Percentiles rank a stretch among this genome's conserved stretches.
Conservation (phyloP, 768 basidiomycete species). For the Suillus plorans region DNA sequence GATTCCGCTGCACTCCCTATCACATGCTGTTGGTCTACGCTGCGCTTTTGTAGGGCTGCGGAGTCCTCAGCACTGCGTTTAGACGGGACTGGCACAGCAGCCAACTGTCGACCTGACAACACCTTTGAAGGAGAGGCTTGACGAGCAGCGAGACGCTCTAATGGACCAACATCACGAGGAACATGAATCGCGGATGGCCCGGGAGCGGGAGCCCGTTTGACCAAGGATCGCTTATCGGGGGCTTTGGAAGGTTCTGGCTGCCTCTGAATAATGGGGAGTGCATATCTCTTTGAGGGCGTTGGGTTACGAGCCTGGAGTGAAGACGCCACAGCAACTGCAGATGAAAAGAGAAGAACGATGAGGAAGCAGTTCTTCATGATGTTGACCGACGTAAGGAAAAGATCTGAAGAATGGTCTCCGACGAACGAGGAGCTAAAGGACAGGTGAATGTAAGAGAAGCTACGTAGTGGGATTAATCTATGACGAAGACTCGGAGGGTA, state of each 20-base stretch:
- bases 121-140: slow-evolving; percentile 6
- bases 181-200: not conserved
- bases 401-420: not conserved
- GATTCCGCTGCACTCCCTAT: slow-evolving; percentile 14
- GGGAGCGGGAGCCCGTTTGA: not conserved
- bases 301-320: slow-evolving; percentile 4
- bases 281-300: slow-evolving; percentile 9
- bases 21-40: slow-evolving; percentile 14
- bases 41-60: slow-evolving; percentile 7
- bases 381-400: not conserved
- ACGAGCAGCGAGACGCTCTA: not conserved
- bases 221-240: not conserved
- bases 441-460: not conserved
- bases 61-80: not conserved
- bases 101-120: not conserved
- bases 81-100: not conserved
- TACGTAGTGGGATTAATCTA: not conserved
- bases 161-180: not conserved
- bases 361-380: slow-evolving; percentile 7
- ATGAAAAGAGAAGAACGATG: slow-evolving; percentile 1
- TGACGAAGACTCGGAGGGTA: slow-evolving; percentile 4
- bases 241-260: not conserved
- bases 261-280: not conserved
- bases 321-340: not conserved
- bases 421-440: not conserved